Evolutionary conservation across 768 basidiomycete species (phyloP), one percentile per base, ranked within the genome.

Genomic region (Agaricus subrufescens): DNA sequence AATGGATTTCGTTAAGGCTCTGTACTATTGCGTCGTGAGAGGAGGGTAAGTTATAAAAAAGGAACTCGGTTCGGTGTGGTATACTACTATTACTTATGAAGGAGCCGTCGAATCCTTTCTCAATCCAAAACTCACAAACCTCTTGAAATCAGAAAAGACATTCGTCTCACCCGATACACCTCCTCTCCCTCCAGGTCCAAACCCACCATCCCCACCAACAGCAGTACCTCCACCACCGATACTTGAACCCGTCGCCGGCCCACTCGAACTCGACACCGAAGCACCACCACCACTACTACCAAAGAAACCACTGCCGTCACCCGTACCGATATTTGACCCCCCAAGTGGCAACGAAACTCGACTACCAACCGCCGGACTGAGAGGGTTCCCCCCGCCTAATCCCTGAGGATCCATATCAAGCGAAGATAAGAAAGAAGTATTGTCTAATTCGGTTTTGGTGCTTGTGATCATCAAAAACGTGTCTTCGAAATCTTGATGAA

Each of bases 331-430:
- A 23, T 58, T 59, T 4, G 63, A 66, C 6, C 72, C 71, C 6
- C 72, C 71, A 27, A 74, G 65, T 0, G 81, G 81, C 6, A 89
- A 73, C 4, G 81, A 75, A 9, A 86, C 77, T 25, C 83, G 77
- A 61, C 85, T 88, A 1, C 19, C 19, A 19, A 78, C 79, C 12
- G 79, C 80, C 0, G 90, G 89, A 61, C 86, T 89, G 4, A 83
- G 34, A 34, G 11, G 34, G 34, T 71, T 47, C 71, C 77, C 4
- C 76, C 67, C 1, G 8, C 50, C 3, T 26, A 46, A 49, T 25
- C 29, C 68, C 0, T 83, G 73, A 1, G 94, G 94, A 61, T 98
- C 95, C 97, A 99, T 99, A 69, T 99, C 97, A 31, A 99, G 80
- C 0, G 86, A 81, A 0, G 94, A 89, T 31, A 99, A 82, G 79